These are phyloP conservation scores for Podaxis pistillaris DNA, from an alignment of 768 basidiomycete genomes.

Conservation along the genomic window DNA sequence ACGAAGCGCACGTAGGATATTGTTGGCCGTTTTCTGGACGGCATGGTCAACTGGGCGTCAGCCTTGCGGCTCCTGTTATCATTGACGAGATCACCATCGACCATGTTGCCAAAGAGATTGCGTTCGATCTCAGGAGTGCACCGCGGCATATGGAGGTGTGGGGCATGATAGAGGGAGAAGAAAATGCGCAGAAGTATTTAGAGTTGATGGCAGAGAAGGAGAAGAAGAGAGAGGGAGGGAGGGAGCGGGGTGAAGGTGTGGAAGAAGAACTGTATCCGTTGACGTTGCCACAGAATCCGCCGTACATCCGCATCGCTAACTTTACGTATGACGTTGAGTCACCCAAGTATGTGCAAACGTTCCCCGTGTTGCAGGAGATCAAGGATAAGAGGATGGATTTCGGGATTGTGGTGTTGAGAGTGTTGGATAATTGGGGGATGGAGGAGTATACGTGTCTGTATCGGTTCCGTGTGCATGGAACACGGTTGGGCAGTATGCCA, in stretches of 20 bases:
- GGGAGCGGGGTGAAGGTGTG: conserved; percentile 24
- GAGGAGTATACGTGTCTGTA: conserved; percentile 87
- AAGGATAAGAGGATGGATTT: conserved; percentile 75
- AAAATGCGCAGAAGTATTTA: conserved; percentile 61
- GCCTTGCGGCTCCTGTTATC: conserved; percentile 69
- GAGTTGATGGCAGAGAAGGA: conserved; percentile 52
- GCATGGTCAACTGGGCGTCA: conserved; percentile 80
- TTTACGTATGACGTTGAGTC: conserved; percentile 66
- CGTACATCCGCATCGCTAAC: conserved; percentile 63
- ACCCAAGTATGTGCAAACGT: conserved; percentile 70
- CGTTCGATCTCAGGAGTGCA: conserved; percentile 77
- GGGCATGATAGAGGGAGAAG: conserved; percentile 80
- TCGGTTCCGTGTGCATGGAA: conserved; percentile 78
- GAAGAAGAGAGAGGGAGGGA: conserved; percentile 30
- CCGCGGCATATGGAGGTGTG: conserved; percentile 89
- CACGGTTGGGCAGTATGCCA: conserved; percentile 42
- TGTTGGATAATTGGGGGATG: conserved; percentile 87
- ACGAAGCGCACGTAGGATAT: conserved; percentile 76
- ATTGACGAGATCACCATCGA: conserved; percentile 84
- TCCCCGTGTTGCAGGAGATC: conserved; percentile 69
- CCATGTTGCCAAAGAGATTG: conserved; percentile 81
- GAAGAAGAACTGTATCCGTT: conserved; percentile 41
- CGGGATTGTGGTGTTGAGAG: conserved; percentile 75
- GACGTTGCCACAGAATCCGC: conserved; percentile 44
- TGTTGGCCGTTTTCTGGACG: conserved; percentile 92